Evolutionary conservation across 2,329 filamentous ascomycete species (phyloP), one percentile per base, ranked within the genome.

Genomic region (Chaetomiaceae sp.): DNA sequence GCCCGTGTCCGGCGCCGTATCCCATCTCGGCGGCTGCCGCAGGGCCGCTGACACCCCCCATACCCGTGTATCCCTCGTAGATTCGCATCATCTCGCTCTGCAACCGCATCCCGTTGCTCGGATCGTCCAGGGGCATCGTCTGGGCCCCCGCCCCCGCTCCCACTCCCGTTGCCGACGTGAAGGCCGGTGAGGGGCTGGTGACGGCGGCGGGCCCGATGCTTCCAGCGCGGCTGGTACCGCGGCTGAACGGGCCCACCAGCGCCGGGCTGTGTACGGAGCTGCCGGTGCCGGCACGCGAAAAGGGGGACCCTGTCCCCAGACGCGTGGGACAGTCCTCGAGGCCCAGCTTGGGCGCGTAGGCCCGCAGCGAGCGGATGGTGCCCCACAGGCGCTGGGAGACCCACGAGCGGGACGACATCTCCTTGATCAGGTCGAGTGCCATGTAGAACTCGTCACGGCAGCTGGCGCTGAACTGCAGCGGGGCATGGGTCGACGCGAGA

Each of bases 371-470:
- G 38, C 77, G 76, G 46, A 89, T 82, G 0, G 83, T 88, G 55
- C 79, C 78, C 87, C 87, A 91, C 1, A 91, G 70, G 1, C 86
- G 76, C 58, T 86, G 83, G 5, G 82, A 85, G 2, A 89, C 82
- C 70, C 80, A 87, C 21, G 82, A 86, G 60, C 84, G 83, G 25
- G 80, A 79, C 3, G 83, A 87, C 49, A 91, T 75, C 48, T 85
- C 83, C 55, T 86, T 84, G 34, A 91, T 80, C 3, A 91, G 72
- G 48, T 89, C 85, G 1, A 91, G 76, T 0, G 84, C 86, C 75
- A 86, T 82, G 69, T 89, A 89, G 63, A 91, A 91, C 65, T 91
- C 87, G 39, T 86, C 81, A 16, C 86, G 77, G 56, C 85, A 89
- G 20, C 75, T 68, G 9, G 77, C 72, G 59, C 82, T 86, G 65